Evolutionary conservation across 371 early-diverging fungal species (phyloP).

Genomic region (Mortierella sp.): DNA sequence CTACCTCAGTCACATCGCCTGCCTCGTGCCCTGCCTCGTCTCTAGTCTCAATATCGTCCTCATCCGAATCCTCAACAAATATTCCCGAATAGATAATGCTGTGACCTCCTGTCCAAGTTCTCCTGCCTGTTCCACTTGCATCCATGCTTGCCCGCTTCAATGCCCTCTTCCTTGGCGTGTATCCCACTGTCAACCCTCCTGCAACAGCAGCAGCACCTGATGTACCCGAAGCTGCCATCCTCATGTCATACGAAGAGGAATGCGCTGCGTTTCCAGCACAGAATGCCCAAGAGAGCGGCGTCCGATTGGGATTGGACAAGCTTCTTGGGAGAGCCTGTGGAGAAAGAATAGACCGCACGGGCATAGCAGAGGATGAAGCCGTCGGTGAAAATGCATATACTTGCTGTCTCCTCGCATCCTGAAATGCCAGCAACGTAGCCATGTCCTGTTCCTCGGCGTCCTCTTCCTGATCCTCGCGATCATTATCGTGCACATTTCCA

Average conservation of each 20-base stretch:
- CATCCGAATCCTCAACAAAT: conserved; percentile 47
- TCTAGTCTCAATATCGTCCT: conserved; percentile 11
- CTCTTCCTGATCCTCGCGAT: conserved; percentile 21
- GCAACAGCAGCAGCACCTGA: conserved; percentile 16
- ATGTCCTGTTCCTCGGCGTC: conserved; percentile 50
- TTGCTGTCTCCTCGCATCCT: conserved; percentile 45
- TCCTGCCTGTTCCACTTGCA: conserved; percentile 31
- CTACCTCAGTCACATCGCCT: conserved; percentile 4
- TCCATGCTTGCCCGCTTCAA: conserved; percentile 15
- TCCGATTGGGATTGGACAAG: conserved; percentile 1
- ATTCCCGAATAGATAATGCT: conserved; percentile 55
- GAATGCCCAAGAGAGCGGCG: conserved; percentile 36
- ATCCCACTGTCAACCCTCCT: conserved; percentile 40
- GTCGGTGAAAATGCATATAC: conserved; percentile 31
- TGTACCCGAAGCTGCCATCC: conserved; percentile 31
- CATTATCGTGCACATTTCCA: background rate
- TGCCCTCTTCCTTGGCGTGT: conserved; percentile 26
- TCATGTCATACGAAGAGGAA: conserved; percentile 26
- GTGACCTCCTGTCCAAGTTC: conserved; percentile 52
- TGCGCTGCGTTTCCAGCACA: conserved; percentile 15
- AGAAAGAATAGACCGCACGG: conserved; percentile 23
- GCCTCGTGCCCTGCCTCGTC: conserved; percentile 3
- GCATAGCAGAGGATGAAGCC: conserved; percentile 21
- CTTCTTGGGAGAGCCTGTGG: conserved; percentile 16
- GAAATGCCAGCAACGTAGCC: conserved; percentile 46